phyloP scores from a whole-genome alignment of 192 early-diverging fungal genomes.

The Coemansia sp. region DNA sequence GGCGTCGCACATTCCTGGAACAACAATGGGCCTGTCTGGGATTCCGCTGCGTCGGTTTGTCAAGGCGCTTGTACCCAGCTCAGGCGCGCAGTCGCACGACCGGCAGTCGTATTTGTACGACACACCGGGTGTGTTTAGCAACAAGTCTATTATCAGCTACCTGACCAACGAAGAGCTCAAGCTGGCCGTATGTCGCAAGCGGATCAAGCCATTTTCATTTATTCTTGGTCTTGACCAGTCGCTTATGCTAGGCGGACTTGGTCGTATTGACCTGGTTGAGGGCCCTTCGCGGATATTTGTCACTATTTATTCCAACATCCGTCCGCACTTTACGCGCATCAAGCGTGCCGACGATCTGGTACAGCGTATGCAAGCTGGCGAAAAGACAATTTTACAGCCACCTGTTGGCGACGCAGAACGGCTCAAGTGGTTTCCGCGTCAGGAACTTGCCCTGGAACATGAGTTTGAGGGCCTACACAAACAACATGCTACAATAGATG shows the following conservation, averaged over 20 bases:
- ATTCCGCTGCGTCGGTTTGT: conserved; percentile 59
- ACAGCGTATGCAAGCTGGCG: conserved; percentile 30
- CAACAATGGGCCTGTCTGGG: conserved; percentile 63
- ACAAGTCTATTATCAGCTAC: conserved; percentile 51
- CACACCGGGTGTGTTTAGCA: conserved; percentile 65
- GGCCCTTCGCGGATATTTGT: conserved; percentile 50
- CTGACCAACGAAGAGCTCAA: conserved; percentile 56
- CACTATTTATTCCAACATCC: conserved; percentile 56
- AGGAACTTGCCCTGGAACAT: conserved; percentile 42
- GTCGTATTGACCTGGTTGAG: conserved; percentile 57
- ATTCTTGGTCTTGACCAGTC: conserved; percentile 54
- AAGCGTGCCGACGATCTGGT: conserved; percentile 46
- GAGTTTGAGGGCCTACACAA: conserved; percentile 45
- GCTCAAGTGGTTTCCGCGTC: conserved; percentile 32
- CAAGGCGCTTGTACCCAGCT: conserved; percentile 39
- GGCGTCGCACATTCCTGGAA: conserved; percentile 65
- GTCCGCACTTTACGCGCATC: conserved; percentile 60
- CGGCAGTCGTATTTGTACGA: conserved; percentile 52
- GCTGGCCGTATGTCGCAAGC: conserved; percentile 38
- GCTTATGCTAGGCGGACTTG: conserved; percentile 58
- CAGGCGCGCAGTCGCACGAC: conserved; percentile 34
- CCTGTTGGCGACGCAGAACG: conserved; percentile 44
- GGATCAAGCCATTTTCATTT: conserved; percentile 57
- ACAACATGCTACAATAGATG: conserved; percentile 53
- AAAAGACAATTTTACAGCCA: conserved; percentile 38